phyloP scores from a whole-genome alignment of 192 early-diverging fungal species.

The Coemansia guatemalensis region DNA sequence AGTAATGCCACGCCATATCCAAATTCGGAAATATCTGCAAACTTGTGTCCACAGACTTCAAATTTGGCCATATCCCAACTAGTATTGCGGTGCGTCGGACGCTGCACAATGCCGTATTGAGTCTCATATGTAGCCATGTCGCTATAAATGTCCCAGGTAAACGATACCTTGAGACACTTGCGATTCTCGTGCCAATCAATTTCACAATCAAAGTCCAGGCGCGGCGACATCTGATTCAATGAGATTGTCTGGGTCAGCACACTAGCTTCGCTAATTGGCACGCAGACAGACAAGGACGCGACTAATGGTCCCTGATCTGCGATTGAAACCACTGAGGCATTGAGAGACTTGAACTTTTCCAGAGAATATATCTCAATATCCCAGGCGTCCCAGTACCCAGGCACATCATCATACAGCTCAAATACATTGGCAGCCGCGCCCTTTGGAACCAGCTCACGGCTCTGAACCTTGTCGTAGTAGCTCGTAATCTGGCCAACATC shows the following conservation, averaged over 20 bases:
- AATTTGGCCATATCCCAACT: slow-evolving; percentile 84
- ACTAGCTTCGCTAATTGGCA: slow-evolving; percentile 65
- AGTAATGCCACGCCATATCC: slow-evolving; percentile 91
- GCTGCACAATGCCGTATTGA: slow-evolving; percentile 84
- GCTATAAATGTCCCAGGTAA: slow-evolving; percentile 76
- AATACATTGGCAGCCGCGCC: slow-evolving; percentile 75
- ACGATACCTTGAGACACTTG: slow-evolving; percentile 88
- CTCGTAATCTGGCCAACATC: slow-evolving; percentile 65
- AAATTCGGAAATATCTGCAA: slow-evolving; percentile 89
- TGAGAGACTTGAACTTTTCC: slow-evolving; percentile 73
- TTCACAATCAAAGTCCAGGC: slow-evolving; percentile 83
- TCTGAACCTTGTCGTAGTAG: slow-evolving; percentile 58
- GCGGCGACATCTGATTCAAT: slow-evolving; percentile 65
- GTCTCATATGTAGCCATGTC: slow-evolving; percentile 94
- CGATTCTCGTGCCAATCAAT: slow-evolving; percentile 92
- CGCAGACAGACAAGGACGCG: slow-evolving; percentile 65
- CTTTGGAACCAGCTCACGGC: slow-evolving; percentile 47
- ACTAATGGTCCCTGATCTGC: slow-evolving; percentile 75
- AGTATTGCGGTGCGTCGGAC: slow-evolving; percentile 94
- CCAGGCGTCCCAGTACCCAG: slow-evolving; percentile 84
- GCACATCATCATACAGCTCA: slow-evolving; percentile 84
- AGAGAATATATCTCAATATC: slow-evolving; percentile 90
- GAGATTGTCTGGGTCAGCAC: slow-evolving; percentile 73
- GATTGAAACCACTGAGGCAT: slow-evolving; percentile 52
- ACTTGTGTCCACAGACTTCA: slow-evolving; percentile 97